Base-by-base conservation (phyloP, 2,329 filamentous ascomycete species). In the Penicillium hordei region DNA sequence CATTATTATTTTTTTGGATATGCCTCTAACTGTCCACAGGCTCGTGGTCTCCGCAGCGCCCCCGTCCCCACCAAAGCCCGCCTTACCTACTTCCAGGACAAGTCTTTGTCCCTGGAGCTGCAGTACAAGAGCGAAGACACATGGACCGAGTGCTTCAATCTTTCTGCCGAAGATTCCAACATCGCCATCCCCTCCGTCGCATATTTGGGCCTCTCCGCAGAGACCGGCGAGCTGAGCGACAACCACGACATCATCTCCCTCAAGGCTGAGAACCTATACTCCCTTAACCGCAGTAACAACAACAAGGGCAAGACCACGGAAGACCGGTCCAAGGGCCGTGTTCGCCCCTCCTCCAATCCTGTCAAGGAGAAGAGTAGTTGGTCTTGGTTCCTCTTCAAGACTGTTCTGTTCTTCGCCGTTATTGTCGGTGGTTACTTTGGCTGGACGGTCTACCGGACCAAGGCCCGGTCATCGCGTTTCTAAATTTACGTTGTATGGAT, bases 171-270 rank as follows among this genome's bases (percentile, higher is more conserved):
- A 21, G 82, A 82, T 60, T 78, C 86, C 60, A 89, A 89, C 33
- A 82, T 87, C 68, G 87, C 90, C 68, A 89, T 99, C 64, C 94
- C 94, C n/a, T 79, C 82, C 10, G 83, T 87, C 53, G 79, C 83
- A 29, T 88, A 88, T 72, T 76, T 88, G 6, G 86, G 86, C 62
- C 86, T 88, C 78, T 83, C 76, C 25, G 79, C 78, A 5, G 93
- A 97, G 81, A 97, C 94, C 17, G 94, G 94, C 71, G 93, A 99
- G 80, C 85, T 99, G 65, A 91, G 88, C 76, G 94, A 99, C 79
- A 96, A 96, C 82, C 93, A 97, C 82, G 94, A 99, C 78, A 95
- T 99, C 75, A 86, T 97, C 73, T 89, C 86, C 50, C 84, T 99
- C 68, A 82, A 87, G 63, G 88, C 93, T 57, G 89, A 89, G 81